A percentile compares a stretch with the other conserved stretches of the same genome.
These are phyloP conservation scores for Flaveria brownii DNA, from an alignment of 129 eudicot species.

Conservation along the genomic window DNA sequence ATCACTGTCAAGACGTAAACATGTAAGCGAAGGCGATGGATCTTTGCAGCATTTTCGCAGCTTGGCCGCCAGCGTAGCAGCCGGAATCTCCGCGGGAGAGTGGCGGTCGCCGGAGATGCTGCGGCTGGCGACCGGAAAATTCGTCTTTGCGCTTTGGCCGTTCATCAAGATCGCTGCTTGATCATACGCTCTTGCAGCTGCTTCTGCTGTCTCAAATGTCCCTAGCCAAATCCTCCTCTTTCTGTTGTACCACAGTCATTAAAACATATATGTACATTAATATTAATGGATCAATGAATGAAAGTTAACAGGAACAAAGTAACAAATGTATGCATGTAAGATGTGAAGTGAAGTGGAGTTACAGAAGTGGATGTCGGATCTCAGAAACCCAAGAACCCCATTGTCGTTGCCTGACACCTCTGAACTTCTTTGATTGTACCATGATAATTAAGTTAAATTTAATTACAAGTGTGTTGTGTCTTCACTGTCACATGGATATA, in stretches of 20 bases:
- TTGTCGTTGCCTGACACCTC: constrained; percentile 85
- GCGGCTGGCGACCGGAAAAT: constrained; percentile 49
- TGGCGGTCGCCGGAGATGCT: background rate
- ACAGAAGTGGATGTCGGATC: constrained; percentile 74
- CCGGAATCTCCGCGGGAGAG: constrained; percentile 30
- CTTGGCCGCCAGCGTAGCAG: constrained; percentile 55
- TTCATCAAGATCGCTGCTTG: constrained; percentile 72
- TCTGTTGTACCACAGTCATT: constrained; percentile 27
- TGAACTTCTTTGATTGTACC: constrained; percentile 67
- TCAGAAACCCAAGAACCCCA: constrained; percentile 89
- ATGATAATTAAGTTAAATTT: constrained; percentile 9
- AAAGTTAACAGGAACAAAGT: too few relatives aligned
- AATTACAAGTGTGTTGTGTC: background rate
- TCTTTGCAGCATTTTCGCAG: constrained; percentile 67
- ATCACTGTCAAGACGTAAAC: constrained; percentile 67
- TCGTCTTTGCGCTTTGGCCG: constrained; percentile 74
- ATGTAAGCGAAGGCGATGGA: constrained; percentile 67
- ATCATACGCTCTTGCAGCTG: constrained; percentile 77
- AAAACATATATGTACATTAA: background rate
- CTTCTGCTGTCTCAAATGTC: constrained; percentile 81
- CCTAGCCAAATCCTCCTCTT: constrained; percentile 85
- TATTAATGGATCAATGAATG: too few relatives aligned
- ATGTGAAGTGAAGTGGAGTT: constrained; percentile 10
- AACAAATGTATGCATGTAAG: background rate
- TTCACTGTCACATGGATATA: constrained; percentile 23